phyloP scores from a whole-genome alignment of 2,329 filamentous ascomycete genomes.

The Verticillium isaacii region DNA sequence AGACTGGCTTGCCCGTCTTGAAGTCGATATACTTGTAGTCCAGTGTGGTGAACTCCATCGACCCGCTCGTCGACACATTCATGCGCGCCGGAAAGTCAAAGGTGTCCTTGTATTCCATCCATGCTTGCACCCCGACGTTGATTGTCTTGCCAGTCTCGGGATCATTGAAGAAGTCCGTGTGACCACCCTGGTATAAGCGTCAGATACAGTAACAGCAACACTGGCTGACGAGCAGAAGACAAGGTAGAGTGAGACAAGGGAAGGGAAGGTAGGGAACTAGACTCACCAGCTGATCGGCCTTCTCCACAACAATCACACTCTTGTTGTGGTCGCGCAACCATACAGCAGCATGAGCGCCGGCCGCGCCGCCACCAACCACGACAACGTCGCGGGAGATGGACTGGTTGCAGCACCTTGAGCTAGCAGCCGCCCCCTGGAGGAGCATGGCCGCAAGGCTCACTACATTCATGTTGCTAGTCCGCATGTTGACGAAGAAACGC shows the following conservation, averaged over 20 bases:
- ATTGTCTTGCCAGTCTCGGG: slow-evolving; percentile 15
- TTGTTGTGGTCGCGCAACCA: slow-evolving; percentile 28
- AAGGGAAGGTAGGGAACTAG: background rate
- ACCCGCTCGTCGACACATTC: slow-evolving; percentile 23
- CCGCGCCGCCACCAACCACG: slow-evolving; percentile 36
- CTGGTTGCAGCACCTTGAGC: background rate
- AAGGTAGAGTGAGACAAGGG: background rate
- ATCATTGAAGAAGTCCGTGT: slow-evolving; percentile 24
- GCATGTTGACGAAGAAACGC: background rate
- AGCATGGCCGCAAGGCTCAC: background rate
- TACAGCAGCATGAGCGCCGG: slow-evolving; percentile 34
- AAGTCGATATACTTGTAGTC: slow-evolving; percentile 27
- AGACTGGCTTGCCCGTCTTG: slow-evolving; percentile 22
- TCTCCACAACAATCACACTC: slow-evolving; percentile 33
- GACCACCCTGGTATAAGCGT: slow-evolving; percentile 20
- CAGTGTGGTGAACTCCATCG: slow-evolving; percentile 14
- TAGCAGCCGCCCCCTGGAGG: background rate
- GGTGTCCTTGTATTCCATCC: slow-evolving; percentile 26
- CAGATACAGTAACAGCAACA: background rate
- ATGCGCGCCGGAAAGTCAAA: slow-evolving; percentile 24
- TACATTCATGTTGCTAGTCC: background rate
- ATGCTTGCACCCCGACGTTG: slow-evolving; percentile 16
- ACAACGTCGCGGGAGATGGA: slow-evolving; percentile 16
- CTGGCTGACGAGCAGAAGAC: too few species aligned
- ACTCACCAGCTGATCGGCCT: slow-evolving; percentile 22